Conservation (phyloP, 139 green algal species). For the Tetradesmus obliquus region DNA sequence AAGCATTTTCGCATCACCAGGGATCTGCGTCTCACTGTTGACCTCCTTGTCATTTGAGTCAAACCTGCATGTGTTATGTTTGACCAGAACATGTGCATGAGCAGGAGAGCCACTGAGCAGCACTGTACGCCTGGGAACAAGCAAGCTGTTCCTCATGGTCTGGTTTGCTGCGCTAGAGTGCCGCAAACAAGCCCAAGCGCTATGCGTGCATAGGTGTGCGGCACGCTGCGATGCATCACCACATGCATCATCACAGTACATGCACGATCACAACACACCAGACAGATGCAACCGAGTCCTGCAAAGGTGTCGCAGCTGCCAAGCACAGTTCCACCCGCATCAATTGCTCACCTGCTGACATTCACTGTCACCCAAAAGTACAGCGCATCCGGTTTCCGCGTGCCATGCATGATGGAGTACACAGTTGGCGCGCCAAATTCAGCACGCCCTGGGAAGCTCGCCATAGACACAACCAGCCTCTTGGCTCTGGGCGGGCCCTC, state of each 20-base stretch:
- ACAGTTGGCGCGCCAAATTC: not conserved
- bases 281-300: too few species aligned
- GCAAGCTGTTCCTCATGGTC: too few species aligned
- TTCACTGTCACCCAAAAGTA: slow-evolving; percentile 13
- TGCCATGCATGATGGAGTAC: slow-evolving; percentile 9
- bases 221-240: too few species aligned
- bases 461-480: not conserved
- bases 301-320: too few species aligned
- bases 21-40: not conserved
- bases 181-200: too few species aligned
- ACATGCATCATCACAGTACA: too few species aligned
- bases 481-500: not conserved
- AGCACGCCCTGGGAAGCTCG: not conserved
- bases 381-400: not conserved
- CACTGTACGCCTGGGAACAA: too few species aligned
- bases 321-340: not conserved
- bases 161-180: too few species aligned
- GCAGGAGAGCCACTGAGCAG: too few species aligned
- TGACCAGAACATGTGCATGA: not conserved
- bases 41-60: not conserved
- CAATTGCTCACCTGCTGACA: not conserved
- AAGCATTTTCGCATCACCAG: not conserved
- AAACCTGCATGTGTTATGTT: not conserved
- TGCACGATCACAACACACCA: too few species aligned
- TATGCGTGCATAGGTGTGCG: too few species aligned